Conservation (phyloP, 495 filamentous ascomycete genomes). For the Neurospora discreta region DNA sequence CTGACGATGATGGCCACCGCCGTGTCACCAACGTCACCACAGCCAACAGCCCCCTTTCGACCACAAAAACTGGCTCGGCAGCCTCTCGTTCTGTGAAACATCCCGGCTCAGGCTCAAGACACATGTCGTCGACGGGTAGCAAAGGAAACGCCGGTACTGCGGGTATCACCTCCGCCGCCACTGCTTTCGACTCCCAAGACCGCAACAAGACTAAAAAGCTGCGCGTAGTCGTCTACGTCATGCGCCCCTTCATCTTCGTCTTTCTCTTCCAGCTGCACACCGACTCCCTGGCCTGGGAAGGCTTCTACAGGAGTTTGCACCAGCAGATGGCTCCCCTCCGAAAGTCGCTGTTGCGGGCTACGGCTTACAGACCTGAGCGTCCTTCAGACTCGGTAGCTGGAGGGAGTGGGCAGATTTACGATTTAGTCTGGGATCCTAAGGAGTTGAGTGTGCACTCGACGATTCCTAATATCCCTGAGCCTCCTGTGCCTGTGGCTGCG, state of each 20-base stretch:
- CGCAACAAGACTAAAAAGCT: slow-evolving; percentile 44
- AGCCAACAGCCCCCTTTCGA: not conserved
- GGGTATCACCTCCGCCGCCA: not conserved
- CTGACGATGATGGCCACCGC: slow-evolving; percentile 6
- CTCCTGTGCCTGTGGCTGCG: slow-evolving; percentile 11
- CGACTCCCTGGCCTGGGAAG: slow-evolving; percentile 50
- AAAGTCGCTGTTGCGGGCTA: slow-evolving; percentile 57
- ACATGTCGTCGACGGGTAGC: not conserved
- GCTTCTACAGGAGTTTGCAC: slow-evolving; percentile 73
- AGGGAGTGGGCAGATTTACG: slow-evolving; percentile 51
- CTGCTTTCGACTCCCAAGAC: slow-evolving; percentile 34
- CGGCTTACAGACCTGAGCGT: slow-evolving; percentile 38
- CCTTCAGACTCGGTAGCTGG: slow-evolving; percentile 22
- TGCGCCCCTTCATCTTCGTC: slow-evolving; percentile 82
- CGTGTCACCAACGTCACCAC: slow-evolving; percentile 2
- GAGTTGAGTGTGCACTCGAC: slow-evolving; percentile 69
- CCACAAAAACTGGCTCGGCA: not conserved
- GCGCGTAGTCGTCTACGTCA: slow-evolving; percentile 59
- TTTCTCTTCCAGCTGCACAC: slow-evolving; percentile 73
- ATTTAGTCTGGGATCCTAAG: slow-evolving; percentile 75
- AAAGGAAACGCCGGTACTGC: not conserved
- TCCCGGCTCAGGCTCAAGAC: not conserved
- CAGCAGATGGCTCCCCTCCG: slow-evolving; percentile 70
- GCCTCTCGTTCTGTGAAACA: not conserved
- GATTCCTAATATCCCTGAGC: slow-evolving; percentile 82